phyloP scores from a whole-genome alignment of 495 filamentous ascomycete species.

The Evansstolkia leycettana region DNA sequence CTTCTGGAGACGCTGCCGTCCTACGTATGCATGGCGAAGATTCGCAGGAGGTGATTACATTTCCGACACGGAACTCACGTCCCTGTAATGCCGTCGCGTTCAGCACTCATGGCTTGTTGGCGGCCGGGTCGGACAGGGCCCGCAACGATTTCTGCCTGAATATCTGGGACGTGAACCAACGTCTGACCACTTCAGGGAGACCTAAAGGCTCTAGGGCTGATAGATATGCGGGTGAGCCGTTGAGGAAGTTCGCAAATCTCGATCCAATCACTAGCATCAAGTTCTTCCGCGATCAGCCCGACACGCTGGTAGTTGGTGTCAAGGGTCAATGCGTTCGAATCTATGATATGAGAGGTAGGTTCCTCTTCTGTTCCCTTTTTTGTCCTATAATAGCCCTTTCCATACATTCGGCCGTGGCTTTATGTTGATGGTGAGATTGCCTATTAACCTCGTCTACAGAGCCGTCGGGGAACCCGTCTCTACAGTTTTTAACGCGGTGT shows the following conservation, averaged over 20 bases:
- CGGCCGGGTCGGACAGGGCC: conserved; percentile 80
- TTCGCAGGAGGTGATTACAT: conserved; percentile 50
- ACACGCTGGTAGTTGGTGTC: conserved; percentile 70
- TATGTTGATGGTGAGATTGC: too few relatives aligned
- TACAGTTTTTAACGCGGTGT: conserved; percentile 65
- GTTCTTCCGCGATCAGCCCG: conserved; percentile 78
- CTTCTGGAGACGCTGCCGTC: conserved; percentile 73
- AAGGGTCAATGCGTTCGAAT: conserved; percentile 79
- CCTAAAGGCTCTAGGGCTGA: conserved; percentile 15
- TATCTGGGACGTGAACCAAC: conserved; percentile 79
- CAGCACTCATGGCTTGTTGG: conserved; percentile 63
- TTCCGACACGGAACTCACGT: conserved; percentile 73
- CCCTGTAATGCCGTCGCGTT: conserved; percentile 89
- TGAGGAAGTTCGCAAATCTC: conserved; percentile 63
- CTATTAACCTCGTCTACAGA: conserved; percentile 21
- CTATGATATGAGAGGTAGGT: conserved; percentile 76
- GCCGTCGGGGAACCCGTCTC: conserved; percentile 38
- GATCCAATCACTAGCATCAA: conserved; percentile 83
- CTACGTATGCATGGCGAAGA: conserved; percentile 56
- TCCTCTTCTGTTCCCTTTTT: conserved; percentile 4
- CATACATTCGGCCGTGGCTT: conserved; percentile 1
- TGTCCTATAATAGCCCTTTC: not conserved
- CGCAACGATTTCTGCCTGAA: conserved; percentile 88
- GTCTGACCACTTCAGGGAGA: conserved; percentile 22
- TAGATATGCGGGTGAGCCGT: conserved; percentile 44